Conservation (phyloP, 768 basidiomycete genomes). For the Kwoniella pini region DNA sequence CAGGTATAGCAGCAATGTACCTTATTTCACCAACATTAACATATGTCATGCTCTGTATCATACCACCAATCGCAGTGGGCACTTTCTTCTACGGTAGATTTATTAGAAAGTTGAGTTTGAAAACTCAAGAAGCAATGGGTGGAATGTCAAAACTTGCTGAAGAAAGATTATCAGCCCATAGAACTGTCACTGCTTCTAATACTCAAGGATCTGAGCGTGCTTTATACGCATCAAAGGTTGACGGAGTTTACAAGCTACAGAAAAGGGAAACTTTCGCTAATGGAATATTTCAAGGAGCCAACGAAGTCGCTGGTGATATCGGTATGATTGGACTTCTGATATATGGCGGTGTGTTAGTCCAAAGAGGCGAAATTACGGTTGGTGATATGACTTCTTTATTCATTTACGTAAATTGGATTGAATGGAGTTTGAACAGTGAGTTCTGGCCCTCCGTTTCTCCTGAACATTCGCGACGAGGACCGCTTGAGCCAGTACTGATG, state of each 20-base stretch:
- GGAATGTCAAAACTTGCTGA: conserved; percentile 92
- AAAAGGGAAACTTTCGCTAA: conserved; percentile 83
- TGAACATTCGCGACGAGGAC: too few relatives aligned
- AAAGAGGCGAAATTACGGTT: conserved; percentile 78
- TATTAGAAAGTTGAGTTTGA: conserved; percentile 81
- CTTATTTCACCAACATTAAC: conserved; percentile 76
- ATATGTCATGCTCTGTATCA: conserved; percentile 83
- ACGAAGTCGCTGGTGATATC: conserved; percentile 50
- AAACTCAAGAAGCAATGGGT: conserved; percentile 89
- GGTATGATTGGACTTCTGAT: conserved; percentile 49
- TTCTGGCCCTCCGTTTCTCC: background rate
- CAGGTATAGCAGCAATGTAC: conserved; percentile 78
- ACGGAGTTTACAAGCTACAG: conserved; percentile 69
- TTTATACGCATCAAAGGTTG: conserved; percentile 67
- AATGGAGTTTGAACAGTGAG: conserved; percentile 45
- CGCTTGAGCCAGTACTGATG: background rate
- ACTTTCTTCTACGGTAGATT: conserved; percentile 57
- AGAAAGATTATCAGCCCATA: conserved; percentile 65
- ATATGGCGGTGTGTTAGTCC: conserved; percentile 89
- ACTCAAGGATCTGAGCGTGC: conserved; percentile 71
- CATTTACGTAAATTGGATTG: conserved; percentile 52
- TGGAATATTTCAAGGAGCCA: conserved; percentile 79
- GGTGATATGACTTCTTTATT: conserved; percentile 58
- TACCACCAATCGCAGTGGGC: conserved; percentile 54
- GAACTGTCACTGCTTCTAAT: conserved; percentile 72